Evolutionary conservation across 2,329 filamentous ascomycete genomes (phyloP), one percentile per base, ranked within the genome.

Genomic region (Sporothrix brasiliensis): DNA sequence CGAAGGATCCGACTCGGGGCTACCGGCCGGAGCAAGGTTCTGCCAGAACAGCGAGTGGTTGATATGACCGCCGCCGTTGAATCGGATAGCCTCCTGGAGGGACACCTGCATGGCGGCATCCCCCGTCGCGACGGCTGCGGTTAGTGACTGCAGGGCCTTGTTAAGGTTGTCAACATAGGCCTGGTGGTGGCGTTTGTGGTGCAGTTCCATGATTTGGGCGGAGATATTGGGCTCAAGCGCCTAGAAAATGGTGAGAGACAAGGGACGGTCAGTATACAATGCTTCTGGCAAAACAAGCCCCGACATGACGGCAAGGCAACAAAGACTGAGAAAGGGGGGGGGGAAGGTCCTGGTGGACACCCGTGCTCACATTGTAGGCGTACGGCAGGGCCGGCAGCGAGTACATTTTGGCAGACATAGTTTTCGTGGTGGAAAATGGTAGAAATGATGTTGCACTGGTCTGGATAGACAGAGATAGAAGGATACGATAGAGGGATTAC

Each of bases 141-240:
- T 83, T 73, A 92, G 82, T 78, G 94, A 89, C 81, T 93, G 89
- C 75, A 88, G 83, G 71, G 92, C 90, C 72, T 89, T 86, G 84
- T 97, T 97, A 85, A 92, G 92, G 80, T 90, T 91, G 81, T 89
- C 95, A 76, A 97, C 92, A 80, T 97, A 97, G 77, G 93, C 94
- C 82, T 94, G 89, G 85, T 97, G 94, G 86, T 97, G 93, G 83
- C 93, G 94, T 83, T 88, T 90, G 88, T 97, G 92, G 86, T 97
- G 94, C 60, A 97, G 88, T 84, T 97, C 92, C 94, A 97, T 97
- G 84, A 97, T 97, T 83, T 95, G 89, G 80, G 91, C 91, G 65
- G 91, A 94, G 83, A 97, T 89, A 78, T 79, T 77, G 19, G 81
- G 82, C 81, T 94, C 92, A 73, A 94, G 89, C 2, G 77, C 77